Evolutionary conservation across 495 filamentous ascomycete genomes (phyloP).

Genomic region (Umbilicaria muhlenbergii): DNA sequence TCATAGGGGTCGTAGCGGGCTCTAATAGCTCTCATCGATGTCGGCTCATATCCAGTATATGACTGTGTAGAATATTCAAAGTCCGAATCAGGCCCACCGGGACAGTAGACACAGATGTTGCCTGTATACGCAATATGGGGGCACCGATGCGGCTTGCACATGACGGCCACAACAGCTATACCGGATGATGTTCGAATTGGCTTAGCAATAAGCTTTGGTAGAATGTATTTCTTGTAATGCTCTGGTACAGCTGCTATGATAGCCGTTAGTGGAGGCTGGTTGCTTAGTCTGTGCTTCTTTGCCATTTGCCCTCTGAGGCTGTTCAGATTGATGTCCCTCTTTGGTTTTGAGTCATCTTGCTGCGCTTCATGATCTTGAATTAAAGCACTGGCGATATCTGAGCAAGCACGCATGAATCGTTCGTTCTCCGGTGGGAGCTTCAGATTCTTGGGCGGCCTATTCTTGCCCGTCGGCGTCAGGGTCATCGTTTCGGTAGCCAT

Average conservation of each 20-base stretch:
- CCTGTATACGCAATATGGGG: conserved; percentile 96
- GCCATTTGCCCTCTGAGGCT: conserved; percentile 70
- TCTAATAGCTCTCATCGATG: conserved; percentile 93
- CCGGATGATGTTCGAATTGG: conserved; percentile 92
- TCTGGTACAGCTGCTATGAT: conserved; percentile 97
- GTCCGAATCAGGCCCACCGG: conserved; percentile 90
- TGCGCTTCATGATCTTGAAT: conserved; percentile 83
- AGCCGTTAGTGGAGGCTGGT: conserved; percentile 79
- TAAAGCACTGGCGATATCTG: conserved; percentile 82
- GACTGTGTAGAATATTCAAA: conserved; percentile 98
- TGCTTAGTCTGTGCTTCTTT: conserved; percentile 76
- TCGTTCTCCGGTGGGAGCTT: conserved; percentile 84
- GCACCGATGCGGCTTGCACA: conserved; percentile 98
- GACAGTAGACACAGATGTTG: conserved; percentile 98
- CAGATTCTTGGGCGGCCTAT: conserved; percentile 45
- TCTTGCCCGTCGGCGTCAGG: conserved; percentile 31
- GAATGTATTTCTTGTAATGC: conserved; percentile 97
- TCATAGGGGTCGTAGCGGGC: conserved; percentile 97
- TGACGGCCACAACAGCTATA: conserved; percentile 97
- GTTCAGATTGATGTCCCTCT: conserved; percentile 88
- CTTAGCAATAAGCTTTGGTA: conserved; percentile 90
- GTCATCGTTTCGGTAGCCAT: conserved; percentile 55
- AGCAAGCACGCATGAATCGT: conserved; percentile 81
- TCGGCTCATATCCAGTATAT: conserved; percentile 96
- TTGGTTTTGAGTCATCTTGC: conserved; percentile 50